A percentile compares a stretch with the other conserved stretches of the same genome.
Conservation (phyloP, 352 stramenopile species). For the Globisporangium nunn region DNA sequence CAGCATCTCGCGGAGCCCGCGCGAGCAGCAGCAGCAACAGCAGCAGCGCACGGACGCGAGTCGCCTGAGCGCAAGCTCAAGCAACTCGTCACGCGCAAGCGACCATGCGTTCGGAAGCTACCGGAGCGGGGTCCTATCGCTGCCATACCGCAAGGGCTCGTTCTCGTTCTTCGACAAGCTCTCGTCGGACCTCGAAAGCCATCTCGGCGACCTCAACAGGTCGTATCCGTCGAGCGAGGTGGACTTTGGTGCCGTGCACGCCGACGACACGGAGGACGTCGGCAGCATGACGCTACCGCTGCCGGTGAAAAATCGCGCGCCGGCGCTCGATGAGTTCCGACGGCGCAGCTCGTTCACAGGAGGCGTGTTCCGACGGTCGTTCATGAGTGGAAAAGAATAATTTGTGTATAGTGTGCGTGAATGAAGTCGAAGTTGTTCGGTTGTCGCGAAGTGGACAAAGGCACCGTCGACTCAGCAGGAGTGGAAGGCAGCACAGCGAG, state of each 20-base stretch:
- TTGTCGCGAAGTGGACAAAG: no score
- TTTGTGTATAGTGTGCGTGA: not conserved
- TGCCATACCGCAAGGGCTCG: slow-evolving; percentile 57
- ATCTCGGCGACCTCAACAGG: slow-evolving; percentile 42
- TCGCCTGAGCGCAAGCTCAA: slow-evolving; percentile 63
- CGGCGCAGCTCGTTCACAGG: slow-evolving; percentile 11
- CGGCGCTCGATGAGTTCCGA: slow-evolving; percentile 12
- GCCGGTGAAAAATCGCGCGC: slow-evolving; percentile 2
- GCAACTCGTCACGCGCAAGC: slow-evolving; percentile 44
- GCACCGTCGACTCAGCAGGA: no score
- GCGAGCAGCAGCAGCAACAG: slow-evolving; percentile 12
- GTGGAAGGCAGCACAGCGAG: not conserved
- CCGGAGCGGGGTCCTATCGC: slow-evolving; percentile 21
- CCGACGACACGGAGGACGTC: slow-evolving; percentile 2
- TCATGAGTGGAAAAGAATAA: not conserved
- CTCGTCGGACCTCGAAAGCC: slow-evolving; percentile 60
- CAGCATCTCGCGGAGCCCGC: slow-evolving; percentile 51
- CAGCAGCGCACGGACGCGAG: slow-evolving; percentile 16
- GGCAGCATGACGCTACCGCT: slow-evolving; percentile 12
- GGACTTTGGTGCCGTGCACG: slow-evolving; percentile 1
- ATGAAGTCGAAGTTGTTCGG: not conserved
- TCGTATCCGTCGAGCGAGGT: slow-evolving; percentile 28
- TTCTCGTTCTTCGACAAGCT: slow-evolving; percentile 88
- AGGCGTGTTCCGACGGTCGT: slow-evolving; percentile 3
- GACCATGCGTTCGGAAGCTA: slow-evolving; percentile 38